Evolutionary conservation across 2,329 filamentous ascomycete species (phyloP).

Genomic region (Clarireedia paspali): DNA sequence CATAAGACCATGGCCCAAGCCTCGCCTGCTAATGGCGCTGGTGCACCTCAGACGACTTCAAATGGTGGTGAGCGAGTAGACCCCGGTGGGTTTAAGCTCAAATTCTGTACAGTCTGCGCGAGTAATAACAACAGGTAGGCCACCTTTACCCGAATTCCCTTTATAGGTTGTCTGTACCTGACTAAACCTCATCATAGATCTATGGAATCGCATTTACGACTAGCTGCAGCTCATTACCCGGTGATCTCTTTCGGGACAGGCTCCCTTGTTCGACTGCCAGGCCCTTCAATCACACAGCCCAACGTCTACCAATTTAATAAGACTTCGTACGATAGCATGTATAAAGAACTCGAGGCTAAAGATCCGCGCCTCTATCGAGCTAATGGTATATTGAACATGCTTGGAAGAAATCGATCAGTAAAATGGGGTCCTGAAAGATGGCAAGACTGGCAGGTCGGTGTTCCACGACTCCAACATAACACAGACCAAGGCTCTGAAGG

Average conservation of each 20-base stretch:
- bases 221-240: slow-evolving; percentile 81
- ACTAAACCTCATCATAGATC: slow-evolving; percentile 44
- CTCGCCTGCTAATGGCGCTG: slow-evolving; percentile 15
- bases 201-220: slow-evolving; percentile 98
- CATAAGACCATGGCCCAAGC: slow-evolving; percentile 9
- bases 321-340: slow-evolving; percentile 92
- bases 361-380: slow-evolving; percentile 81
- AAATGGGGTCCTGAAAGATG: slow-evolving; percentile 96
- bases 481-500: slow-evolving; percentile 71
- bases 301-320: slow-evolving; percentile 99
- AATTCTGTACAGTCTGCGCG: slow-evolving; percentile 97
- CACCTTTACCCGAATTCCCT: slow-evolving; percentile 1
- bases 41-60: slow-evolving; percentile 6
- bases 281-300: slow-evolving; percentile 82
- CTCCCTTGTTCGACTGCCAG: slow-evolving; percentile 85
- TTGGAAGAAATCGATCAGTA: slow-evolving; percentile 81
- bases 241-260: slow-evolving; percentile 97
- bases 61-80: slow-evolving; percentile 22
- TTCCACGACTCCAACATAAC: slow-evolving; percentile 69
- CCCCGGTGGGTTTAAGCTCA: slow-evolving; percentile 67
- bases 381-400: slow-evolving; percentile 93
- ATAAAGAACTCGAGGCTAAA: slow-evolving; percentile 79
- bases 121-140: slow-evolving; percentile 91
- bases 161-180: not conserved
- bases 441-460: slow-evolving; percentile 92